A percentile compares a stretch with the other conserved stretches of the same genome.
Conservation (phyloP, 768 basidiomycete genomes). For the Podaxis sp. region DNA sequence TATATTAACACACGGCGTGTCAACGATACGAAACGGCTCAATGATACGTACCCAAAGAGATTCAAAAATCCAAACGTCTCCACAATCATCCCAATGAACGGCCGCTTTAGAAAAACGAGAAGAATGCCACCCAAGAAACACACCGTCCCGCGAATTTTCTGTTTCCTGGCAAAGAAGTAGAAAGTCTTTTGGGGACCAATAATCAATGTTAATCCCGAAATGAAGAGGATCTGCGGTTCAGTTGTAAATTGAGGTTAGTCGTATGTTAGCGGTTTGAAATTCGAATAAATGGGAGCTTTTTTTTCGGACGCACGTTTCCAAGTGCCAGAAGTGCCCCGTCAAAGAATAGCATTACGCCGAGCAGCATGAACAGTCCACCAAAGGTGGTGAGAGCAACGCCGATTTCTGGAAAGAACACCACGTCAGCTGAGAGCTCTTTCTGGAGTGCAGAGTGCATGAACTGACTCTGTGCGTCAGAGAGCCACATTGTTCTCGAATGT, state of each 20-base stretch:
- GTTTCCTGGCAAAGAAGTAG: conserved; percentile 94
- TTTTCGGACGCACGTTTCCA: conserved; percentile 70
- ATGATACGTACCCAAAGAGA: conserved; percentile 78
- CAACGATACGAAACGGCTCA: neutral
- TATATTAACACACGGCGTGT: conserved; percentile 1
- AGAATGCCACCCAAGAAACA: conserved; percentile 90
- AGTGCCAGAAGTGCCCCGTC: conserved; percentile 94
- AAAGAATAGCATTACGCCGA: conserved; percentile 95
- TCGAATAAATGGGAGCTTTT: neutral
- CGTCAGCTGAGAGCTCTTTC: conserved; percentile 6
- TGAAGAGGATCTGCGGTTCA: conserved; percentile 78
- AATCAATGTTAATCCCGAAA: conserved; percentile 92
- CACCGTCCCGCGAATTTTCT: conserved; percentile 87
- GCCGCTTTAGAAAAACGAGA: conserved; percentile 94
- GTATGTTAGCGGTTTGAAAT: neutral
- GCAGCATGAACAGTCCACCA: conserved; percentile 92
- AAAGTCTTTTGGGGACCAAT: conserved; percentile 97
- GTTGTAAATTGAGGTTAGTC: neutral
- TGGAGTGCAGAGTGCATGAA: conserved; percentile 8
- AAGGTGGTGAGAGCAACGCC: conserved; percentile 97
- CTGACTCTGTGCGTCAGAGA: conserved; percentile 67
- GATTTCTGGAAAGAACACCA: conserved; percentile 59
- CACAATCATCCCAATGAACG: conserved; percentile 88
- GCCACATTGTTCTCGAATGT: conserved; percentile 48
- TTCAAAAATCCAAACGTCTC: conserved; percentile 98